These are phyloP conservation scores for Blastosporella zonata DNA, from an alignment of 1,284 basidiomycete species.

Conservation along the genomic window DNA sequence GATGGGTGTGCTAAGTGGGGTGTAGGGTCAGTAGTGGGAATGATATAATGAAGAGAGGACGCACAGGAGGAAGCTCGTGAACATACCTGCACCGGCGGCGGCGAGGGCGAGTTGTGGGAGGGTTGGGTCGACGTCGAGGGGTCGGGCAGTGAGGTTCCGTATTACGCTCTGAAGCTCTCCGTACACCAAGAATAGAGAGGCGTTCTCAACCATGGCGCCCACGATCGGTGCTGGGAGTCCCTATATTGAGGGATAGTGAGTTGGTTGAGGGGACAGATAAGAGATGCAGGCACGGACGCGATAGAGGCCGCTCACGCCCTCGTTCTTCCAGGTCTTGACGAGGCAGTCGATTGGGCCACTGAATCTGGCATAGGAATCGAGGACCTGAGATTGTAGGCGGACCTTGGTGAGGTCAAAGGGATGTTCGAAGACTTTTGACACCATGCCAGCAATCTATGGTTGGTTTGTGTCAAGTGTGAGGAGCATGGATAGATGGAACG, in stretches of 20 bases:
- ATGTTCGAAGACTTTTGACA: conserved; percentile 65
- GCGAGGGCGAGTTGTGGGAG: conserved; percentile 75
- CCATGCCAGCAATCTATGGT: conserved; percentile 65
- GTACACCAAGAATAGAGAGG: conserved; percentile 86
- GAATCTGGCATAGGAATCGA: conserved; percentile 70
- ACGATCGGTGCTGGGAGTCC: conserved; percentile 90
- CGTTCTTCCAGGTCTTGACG: conserved; percentile 72
- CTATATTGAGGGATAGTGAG: conserved; percentile 39
- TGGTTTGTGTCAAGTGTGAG: background rate
- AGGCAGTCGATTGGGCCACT: conserved; percentile 86
- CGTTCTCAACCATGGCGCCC: conserved; percentile 93
- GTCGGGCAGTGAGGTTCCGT: conserved; percentile 21
- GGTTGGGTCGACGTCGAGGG: conserved; percentile 26
- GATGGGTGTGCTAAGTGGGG: conserved; percentile 73
- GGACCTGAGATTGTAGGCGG: conserved; percentile 82
- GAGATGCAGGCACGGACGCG: conserved; percentile 58
- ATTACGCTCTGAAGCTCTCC: conserved; percentile 79
- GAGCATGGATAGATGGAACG: conserved; percentile 20
- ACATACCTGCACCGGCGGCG: conserved; percentile 81
- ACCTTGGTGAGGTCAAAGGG: conserved; percentile 82
- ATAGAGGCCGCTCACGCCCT: conserved; percentile 84
- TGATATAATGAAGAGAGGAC: conserved; percentile 35
- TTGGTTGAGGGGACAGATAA: background rate
- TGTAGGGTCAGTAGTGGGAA: background rate
- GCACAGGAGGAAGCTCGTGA: conserved; percentile 84